Evolutionary conservation across 768 basidiomycete genomes (phyloP).

Genomic region (Boletus tylopilopsis): DNA sequence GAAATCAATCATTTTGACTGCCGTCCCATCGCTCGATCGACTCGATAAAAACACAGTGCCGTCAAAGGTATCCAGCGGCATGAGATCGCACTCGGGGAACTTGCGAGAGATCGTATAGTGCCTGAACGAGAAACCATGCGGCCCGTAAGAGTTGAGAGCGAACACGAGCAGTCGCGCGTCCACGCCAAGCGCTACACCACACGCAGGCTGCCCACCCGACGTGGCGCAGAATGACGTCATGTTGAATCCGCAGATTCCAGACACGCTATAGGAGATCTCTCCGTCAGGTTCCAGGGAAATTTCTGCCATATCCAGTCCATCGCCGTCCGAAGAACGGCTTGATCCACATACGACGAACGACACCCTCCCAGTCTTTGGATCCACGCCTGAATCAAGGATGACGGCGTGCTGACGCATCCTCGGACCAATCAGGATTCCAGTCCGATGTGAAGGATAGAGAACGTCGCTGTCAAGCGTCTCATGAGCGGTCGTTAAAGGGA

Average conservation of each 20-base stretch:
- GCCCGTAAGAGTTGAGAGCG: not conserved
- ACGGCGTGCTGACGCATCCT: not conserved
- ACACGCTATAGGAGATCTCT: not conserved
- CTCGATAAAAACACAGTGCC: not conserved
- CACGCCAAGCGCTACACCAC: not conserved
- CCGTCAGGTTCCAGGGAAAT: slow-evolving; percentile 7
- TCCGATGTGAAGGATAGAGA: slow-evolving; percentile 1
- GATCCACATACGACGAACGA: slow-evolving; percentile 3
- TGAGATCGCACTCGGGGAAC: not conserved
- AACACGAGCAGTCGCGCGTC: not conserved
- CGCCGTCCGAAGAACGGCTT: not conserved
- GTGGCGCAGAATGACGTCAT: slow-evolving; percentile 1
- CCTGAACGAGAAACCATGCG: not conserved
- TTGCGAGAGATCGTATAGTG: not conserved
- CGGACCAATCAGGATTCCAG: not conserved
- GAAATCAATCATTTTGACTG: slow-evolving; percentile 4
- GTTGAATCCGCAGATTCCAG: not conserved
- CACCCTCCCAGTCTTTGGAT: not conserved
- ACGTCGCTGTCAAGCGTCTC: not conserved
- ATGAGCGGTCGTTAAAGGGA: not conserved
- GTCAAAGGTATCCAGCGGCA: slow-evolving; percentile 1
- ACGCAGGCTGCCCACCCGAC: not conserved
- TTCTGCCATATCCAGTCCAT: not conserved
- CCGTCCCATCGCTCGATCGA: not conserved
- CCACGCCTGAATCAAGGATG: slow-evolving; percentile 1